Base-by-base conservation (phyloP, 805 yeast genomes). In the Brettanomyces naardenensis region DNA sequence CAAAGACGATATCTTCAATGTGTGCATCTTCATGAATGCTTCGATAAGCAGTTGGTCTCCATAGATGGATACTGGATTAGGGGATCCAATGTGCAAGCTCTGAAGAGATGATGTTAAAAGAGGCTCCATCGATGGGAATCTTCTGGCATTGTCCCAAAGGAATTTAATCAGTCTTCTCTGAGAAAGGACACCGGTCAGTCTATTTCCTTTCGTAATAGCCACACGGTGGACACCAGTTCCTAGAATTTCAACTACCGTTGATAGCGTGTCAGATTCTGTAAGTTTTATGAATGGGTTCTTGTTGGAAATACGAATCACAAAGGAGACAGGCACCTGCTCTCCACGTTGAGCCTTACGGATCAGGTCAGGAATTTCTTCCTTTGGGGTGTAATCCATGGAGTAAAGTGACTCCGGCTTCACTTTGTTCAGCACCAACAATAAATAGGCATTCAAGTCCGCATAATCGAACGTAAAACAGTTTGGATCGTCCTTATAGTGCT, bases 211-310 rank as follows among this genome's bases (percentile, higher is more conserved):
- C 14, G 63, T 59, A 39, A 89, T 84, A 9, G 97, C 95, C 17
- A 90, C 76, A 54, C 98, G 71, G 62, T 92, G 98, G 3, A 89
- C 95, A 17, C 98, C 98, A 28, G 84, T 75, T n/a, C 97, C 97
- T 44, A 90, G 66, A 10, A 84, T 78, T 58, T 87, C 94, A 49
- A 85, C 83, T 2, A 86, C 96, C 4, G 75, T 71, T 30, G 80
- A 69, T 37, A 90, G 64, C 17, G 78, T 73, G 39, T 81, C 88
- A 14, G 67, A 54, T 49, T 85, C 88, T 31, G 77, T 73, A 41
- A 92, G 65, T 53, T 85, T 83, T 44, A 83, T 71, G 53, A 89
- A 87, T 3, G 95, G 95, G 52, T 87, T 90, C 55, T 89, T 89
- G 23, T 87, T 88, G 18, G 90, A 81, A 44, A 92, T 64, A 49